Conservation (phyloP, 2,329 filamentous ascomycete species). For the Ceratocystis colombiana region DNA sequence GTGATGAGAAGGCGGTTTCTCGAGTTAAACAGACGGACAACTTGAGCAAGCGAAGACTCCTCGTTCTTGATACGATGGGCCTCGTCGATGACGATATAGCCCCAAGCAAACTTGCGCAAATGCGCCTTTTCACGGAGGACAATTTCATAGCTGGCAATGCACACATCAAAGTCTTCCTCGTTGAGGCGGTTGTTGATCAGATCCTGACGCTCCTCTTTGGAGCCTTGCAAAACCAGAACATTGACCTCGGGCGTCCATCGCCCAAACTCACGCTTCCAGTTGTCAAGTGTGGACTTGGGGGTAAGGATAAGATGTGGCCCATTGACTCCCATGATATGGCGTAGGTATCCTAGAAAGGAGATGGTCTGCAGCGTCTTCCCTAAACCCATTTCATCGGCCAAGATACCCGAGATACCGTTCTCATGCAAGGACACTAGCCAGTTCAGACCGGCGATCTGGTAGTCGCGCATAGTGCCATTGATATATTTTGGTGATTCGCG, state of each 20-base stretch:
- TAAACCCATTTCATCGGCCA: conserved; percentile 97
- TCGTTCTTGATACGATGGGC: conserved; percentile 99
- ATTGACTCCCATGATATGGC: conserved; percentile 78
- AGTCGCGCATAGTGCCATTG: conserved; percentile 84
- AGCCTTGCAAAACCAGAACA: conserved; percentile 84
- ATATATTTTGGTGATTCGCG: conserved; percentile 89
- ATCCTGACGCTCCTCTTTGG: conserved; percentile 80
- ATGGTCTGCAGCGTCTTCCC: conserved; percentile 98
- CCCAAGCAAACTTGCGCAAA: conserved; percentile 96
- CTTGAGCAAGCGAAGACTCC: conserved; percentile 90
- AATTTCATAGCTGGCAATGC: conserved; percentile 99
- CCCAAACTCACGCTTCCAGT: conserved; percentile 92
- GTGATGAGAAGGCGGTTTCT: conserved; percentile 92
- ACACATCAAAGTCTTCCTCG: conserved; percentile 93
- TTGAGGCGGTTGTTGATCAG: conserved; percentile 87
- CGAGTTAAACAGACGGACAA: conserved; percentile 92
- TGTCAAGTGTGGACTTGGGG: conserved; percentile 94
- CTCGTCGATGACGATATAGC: conserved; percentile 99
- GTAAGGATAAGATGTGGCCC: conserved; percentile 88
- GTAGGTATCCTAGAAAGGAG: conserved; percentile 86
- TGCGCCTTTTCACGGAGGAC: conserved; percentile 89
- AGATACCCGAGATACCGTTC: conserved; percentile 95
- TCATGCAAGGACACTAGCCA: conserved; percentile 97
- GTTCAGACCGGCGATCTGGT: conserved; percentile 89
- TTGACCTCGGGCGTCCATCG: conserved; percentile 95